Base-by-base conservation (phyloP, 345 rosid species). In the Brassica carinata region DNA sequence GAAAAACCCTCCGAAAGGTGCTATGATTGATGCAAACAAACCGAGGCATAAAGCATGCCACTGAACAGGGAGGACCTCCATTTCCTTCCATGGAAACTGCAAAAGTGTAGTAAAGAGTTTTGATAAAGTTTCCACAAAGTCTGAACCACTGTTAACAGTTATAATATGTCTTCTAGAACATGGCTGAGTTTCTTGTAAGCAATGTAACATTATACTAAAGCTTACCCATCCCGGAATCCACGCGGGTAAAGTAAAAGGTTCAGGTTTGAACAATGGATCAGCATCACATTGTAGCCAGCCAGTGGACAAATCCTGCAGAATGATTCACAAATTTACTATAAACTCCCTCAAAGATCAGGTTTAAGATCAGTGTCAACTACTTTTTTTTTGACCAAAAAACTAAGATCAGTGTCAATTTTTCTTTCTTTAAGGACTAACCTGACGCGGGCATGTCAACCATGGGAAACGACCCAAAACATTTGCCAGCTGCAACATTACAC, bases 1-100 rank as follows among this genome's bases (percentile, higher is more conserved):
- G 17, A 96, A 96, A 85, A 96, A 96, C 23, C 99, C 99, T 74
- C 99, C 99, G 57, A 96, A 96, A 61, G 99, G 99, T 64, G 99
- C 99, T 85, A 96, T 96, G 55, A 96, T 96, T 45, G 99, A 96
- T 76, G 99, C 96, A 61, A 96, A 96, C 87, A 96, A 83, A 77
- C 99, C 98, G 66, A 93, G 89, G 62, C 92, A 92, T 70, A 96
- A 67, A 71, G 94, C 99, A 84, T 96, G 98, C 98, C 92, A 96
- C 30, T 93, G 98, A 72, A 92, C 99, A 30, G 98, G 96, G 75
- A 96, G 84, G 82, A 96, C 73, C 14, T 87, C 81, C 65, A 93
- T 85, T 76, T 93, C 99, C 66, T 90, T 93, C 99, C 97, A 92
- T 19, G 96, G 92, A 83, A 92, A 87, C 98, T 96, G 89, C 84